phyloP scores from a whole-genome alignment of 1,284 basidiomycete species.

The Mycena sp. region DNA sequence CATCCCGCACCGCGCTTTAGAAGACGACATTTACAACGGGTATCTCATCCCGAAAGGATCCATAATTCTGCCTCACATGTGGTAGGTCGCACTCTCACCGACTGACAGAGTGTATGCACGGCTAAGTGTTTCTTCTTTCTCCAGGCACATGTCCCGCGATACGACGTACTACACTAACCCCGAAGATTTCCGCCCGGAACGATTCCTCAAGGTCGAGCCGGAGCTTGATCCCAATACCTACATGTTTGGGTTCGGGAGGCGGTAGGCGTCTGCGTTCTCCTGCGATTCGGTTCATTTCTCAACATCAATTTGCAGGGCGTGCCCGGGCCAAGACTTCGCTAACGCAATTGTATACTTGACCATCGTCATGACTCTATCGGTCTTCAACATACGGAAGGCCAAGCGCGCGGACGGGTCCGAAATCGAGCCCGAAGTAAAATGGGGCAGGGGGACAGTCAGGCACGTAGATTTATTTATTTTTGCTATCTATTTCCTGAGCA shows the following conservation, averaged over 20 bases:
- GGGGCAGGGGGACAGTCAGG: constrained; percentile 36
- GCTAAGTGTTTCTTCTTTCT: not conserved
- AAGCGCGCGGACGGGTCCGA: constrained; percentile 29
- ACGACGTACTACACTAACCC: constrained; percentile 37
- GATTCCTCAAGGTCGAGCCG: constrained; percentile 29
- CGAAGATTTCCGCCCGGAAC: constrained; percentile 35
- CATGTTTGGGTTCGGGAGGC: constrained; percentile 39
- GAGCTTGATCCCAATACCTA: constrained; percentile 38
- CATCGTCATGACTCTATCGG: constrained; percentile 36
- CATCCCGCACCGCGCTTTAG: constrained; percentile 35
- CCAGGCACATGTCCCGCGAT: constrained; percentile 37
- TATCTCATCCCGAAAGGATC: constrained; percentile 37
- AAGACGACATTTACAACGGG: constrained; percentile 37
- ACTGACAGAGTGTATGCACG: not conserved
- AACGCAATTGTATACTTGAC: constrained; percentile 37
- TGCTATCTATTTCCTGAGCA: not conserved
- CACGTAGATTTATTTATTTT: constrained; percentile 1
- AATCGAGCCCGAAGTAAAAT: constrained; percentile 31
- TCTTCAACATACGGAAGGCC: constrained; percentile 34
- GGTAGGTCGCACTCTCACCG: constrained; percentile 26
- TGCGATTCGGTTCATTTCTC: not conserved
- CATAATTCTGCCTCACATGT: constrained; percentile 37
- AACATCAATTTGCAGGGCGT: not conserved
- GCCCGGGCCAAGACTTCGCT: constrained; percentile 36
- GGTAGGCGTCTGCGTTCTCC: constrained; percentile 11